Conservation (phyloP, 129 eudicot species). For the Gnaphalium uliginosum region DNA sequence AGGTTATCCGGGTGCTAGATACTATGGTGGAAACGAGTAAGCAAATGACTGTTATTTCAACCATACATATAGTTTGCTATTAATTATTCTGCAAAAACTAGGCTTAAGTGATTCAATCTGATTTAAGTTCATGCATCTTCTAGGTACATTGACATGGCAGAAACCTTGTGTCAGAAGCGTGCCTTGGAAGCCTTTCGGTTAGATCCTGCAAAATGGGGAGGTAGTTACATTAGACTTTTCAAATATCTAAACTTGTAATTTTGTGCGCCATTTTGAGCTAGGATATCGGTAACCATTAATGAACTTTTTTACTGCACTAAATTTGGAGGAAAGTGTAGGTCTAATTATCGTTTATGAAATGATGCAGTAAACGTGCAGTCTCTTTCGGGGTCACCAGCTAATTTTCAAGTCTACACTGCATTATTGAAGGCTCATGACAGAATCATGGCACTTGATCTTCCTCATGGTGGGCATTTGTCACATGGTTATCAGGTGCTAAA, state of each 20-base stretch:
- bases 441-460: conserved; percentile 99
- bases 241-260: not conserved
- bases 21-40: conserved; percentile 99
- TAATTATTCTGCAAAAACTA: not conserved
- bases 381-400: conserved; percentile 92
- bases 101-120: not conserved
- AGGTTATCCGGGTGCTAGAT: conserved; percentile 99
- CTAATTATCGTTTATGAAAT: conserved; percentile 24
- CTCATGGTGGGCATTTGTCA: conserved; percentile 98
- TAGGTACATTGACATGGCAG: conserved; percentile 99
- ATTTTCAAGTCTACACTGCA: conserved; percentile 95
- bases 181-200: conserved; percentile 97
- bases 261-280: not conserved
- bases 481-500: conserved; percentile 90
- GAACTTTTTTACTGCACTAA: too few relatives aligned
- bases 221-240: conserved; percentile 33
- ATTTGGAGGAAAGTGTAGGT: too few relatives aligned
- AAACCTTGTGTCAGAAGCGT: conserved; percentile 92
- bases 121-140: conserved; percentile 18
- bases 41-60: conserved; percentile 27
- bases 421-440: conserved; percentile 93
- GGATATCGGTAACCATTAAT: too few relatives aligned
- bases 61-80: not conserved
- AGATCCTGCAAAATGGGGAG: conserved; percentile 99
- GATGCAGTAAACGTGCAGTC: conserved; percentile 95